Evolutionary conservation across 2,329 filamentous ascomycete species (phyloP).

Genomic region (Massarina eburnea): DNA sequence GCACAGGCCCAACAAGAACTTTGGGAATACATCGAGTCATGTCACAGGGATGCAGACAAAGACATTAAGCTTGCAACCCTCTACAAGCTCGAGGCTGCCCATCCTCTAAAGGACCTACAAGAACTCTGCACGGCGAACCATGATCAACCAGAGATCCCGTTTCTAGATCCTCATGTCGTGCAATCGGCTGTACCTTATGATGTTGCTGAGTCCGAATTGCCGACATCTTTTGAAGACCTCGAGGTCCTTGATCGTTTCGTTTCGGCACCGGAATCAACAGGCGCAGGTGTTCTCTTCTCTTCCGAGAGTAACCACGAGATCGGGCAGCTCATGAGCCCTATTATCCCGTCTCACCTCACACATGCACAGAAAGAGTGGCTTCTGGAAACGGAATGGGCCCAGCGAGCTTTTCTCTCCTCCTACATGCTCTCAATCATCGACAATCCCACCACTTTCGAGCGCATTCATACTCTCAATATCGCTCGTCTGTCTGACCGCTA

Average conservation of each 20-base stretch:
- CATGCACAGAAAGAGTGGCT: conserved; percentile 69
- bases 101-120: conserved; percentile 14
- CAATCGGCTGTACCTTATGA: conserved; percentile 28
- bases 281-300: conserved; percentile 38
- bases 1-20: conserved; percentile 38
- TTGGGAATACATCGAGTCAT: conserved; percentile 36
- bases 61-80: conserved; percentile 33
- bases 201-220: conserved; percentile 16
- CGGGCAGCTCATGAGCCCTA: conserved; percentile 28
- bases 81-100: conserved; percentile 27
- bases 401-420: conserved; percentile 67
- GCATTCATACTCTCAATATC: conserved; percentile 62
- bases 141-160: conserved; percentile 31
- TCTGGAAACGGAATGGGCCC: conserved; percentile 68
- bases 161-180: conserved; percentile 30
- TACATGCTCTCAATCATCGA: conserved; percentile 67
- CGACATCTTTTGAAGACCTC: conserved; percentile 24
- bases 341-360: conserved; percentile 61
- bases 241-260: conserved; percentile 23
- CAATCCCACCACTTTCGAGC: conserved; percentile 56
- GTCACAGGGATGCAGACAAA: conserved; percentile 18
- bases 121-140: conserved; percentile 13
- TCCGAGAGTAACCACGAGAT: conserved; percentile 24
- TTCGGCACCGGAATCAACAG: conserved; percentile 11
- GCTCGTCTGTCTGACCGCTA: conserved; percentile 66